Conservation (phyloP, 2,329 filamentous ascomycete genomes). For the Cladorrhinum sp. region DNA sequence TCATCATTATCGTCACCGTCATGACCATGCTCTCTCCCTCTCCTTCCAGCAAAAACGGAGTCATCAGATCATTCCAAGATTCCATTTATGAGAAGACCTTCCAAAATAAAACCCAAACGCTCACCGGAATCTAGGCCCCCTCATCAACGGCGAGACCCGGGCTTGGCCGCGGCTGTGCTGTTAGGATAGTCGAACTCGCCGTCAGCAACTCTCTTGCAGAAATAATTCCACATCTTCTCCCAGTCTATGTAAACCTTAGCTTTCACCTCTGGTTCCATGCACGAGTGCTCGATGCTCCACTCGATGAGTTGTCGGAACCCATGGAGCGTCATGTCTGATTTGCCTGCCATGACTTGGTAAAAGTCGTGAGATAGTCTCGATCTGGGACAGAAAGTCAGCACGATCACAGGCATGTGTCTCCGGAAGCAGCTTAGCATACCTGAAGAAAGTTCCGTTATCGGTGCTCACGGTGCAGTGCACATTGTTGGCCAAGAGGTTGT, state of each 20-base stretch:
- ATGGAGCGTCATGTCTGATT: slow-evolving; percentile 61
- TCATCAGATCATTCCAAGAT: neutral
- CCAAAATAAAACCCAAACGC: neutral
- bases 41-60: neutral
- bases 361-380: slow-evolving; percentile 73
- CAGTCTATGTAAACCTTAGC: slow-evolving; percentile 43
- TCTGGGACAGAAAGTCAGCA: slow-evolving; percentile 36
- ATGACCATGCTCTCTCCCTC: neutral
- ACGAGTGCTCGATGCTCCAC: slow-evolving; percentile 63
- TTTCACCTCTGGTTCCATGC: slow-evolving; percentile 45
- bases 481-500: slow-evolving; percentile 66
- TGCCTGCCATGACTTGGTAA: slow-evolving; percentile 71
- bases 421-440: slow-evolving; percentile 39
- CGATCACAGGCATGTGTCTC: neutral
- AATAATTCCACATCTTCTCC: slow-evolving; percentile 55
- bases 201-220: slow-evolving; percentile 52
- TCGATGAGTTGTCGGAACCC: slow-evolving; percentile 67
- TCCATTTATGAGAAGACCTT: neutral
- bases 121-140: no score
- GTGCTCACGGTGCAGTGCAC: slow-evolving; percentile 72
- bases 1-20: neutral
- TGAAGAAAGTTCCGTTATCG: slow-evolving; percentile 72
- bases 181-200: slow-evolving; percentile 17
- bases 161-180: neutral
- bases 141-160: neutral